Percentiles rank a stretch among this genome's conserved stretches.
These are phyloP conservation scores for Eucalyptus erythrocorys DNA, from an alignment of 345 rosid genomes.

Conservation along the genomic window DNA sequence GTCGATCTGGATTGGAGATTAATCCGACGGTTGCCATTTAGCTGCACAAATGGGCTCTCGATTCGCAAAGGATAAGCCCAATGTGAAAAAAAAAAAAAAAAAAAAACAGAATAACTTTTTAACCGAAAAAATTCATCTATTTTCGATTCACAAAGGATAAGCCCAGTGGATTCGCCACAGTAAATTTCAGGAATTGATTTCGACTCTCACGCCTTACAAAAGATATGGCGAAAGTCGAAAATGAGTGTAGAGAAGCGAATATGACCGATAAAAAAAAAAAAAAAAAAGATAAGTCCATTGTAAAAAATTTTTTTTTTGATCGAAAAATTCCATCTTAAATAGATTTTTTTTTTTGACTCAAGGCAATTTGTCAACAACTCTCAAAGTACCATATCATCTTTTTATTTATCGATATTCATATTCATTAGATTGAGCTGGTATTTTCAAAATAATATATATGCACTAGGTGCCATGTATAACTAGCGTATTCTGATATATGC, in stretches of 20 bases:
- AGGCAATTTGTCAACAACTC: not conserved
- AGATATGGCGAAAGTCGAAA: too few species aligned
- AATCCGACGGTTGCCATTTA: not conserved
- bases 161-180: too few species aligned
- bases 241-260: too few species aligned
- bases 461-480: fast-evolving
- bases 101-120: not conserved
- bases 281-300: not conserved
- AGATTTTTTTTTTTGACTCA: not conserved
- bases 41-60: not conserved
- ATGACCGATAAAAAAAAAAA: not conserved
- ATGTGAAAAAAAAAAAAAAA: not conserved
- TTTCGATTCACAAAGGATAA: too few species aligned
- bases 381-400: not conserved
- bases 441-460: not conserved
- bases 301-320: too few species aligned
- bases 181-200: too few species aligned
- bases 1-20: not conserved
- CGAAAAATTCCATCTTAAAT: not conserved
- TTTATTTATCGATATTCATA: not conserved
- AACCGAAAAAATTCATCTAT: not conserved
- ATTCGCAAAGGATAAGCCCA: not conserved
- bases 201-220: too few species aligned
- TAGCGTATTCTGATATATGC: fast-evolving
- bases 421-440: not conserved